Conservation (phyloP, 2,329 filamentous ascomycete genomes). For the Apiospora arundinis region DNA sequence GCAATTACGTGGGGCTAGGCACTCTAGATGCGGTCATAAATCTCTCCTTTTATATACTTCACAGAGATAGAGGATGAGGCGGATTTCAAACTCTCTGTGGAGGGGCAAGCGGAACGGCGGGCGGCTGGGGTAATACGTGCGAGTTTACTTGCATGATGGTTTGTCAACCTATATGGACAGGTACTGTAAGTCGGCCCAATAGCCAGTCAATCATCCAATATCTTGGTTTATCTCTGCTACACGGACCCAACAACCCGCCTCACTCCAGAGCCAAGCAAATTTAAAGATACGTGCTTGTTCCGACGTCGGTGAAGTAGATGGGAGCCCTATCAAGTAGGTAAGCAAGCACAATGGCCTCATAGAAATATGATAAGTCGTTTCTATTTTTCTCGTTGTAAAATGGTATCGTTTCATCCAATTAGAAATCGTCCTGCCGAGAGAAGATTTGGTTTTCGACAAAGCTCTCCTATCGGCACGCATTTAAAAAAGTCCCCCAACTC, state of each 20-base stretch:
- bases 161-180: neutral
- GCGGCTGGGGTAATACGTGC: neutral
- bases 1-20: neutral
- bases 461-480: neutral
- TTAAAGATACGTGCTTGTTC: neutral
- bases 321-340: too few species aligned
- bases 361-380: neutral
- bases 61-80: neutral
- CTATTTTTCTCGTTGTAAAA: neutral
- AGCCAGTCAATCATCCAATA: neutral
- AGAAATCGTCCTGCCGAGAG: neutral
- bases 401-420: constrained; percentile 8
- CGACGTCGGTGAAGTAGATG: neutral
- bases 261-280: neutral
- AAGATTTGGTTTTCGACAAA: neutral
- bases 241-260: neutral
- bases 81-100: constrained; percentile 25
- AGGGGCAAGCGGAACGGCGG: neutral
- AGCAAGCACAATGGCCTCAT: neutral
- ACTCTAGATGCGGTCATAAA: too few species aligned
- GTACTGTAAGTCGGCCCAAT: neutral
- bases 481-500: constrained; percentile 28
- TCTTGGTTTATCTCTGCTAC: neutral
- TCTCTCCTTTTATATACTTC: neutral
- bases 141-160: neutral